Evolutionary conservation across 805 yeast species (phyloP), one percentile per base, ranked within the genome.

Genomic region (Saccharomycopsis babjevae): DNA sequence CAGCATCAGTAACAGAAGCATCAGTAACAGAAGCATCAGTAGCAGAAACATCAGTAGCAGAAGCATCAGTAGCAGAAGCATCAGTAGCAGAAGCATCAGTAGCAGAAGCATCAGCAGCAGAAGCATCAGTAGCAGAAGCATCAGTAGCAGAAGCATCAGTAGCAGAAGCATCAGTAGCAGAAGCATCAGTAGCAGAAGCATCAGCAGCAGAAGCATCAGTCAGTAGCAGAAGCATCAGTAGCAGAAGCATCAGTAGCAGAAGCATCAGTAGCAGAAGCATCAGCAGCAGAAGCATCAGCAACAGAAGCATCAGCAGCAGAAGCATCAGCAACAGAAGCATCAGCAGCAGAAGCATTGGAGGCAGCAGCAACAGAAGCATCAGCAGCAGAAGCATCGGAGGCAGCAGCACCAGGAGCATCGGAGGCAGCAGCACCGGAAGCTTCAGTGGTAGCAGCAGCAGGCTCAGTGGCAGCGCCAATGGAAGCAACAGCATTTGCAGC

Each of bases 401-500:
- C 64, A 66, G 40, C 69, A 66, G 63, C 66, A 64, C 67, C 65
- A 65, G 62, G 28, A 18, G 59, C 2, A 30, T 42, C 34, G 39
- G 56, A 38, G 38, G 42, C 50, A 18, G 62, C 68, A 61, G 70
- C 65, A 50, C 63, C 66, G 62, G 62, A 65, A 59, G 66, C 66
- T 59, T 57, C 57, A 40, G 61, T 32, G 55, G 67, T 64, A 61
- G 66, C 63, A 57, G 71, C 65, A 58, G 68, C 67, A 60, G 67
- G 69, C 50, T 54, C 58, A 40, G 56, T 39, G 20, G 57, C 36
- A 43, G 55, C 66, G 39, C 54, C 56, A 20, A 58, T 11, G 30
- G 56, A n/a, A 25, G 46, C 58, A 67, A 64, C 65, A 59, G 63
- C 67, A 60, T 73, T 70, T 59, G 70, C 55, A 54, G 70, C 68